Conservation (phyloP, 2,329 filamentous ascomycete species). For the Fusarium newnesense region DNA sequence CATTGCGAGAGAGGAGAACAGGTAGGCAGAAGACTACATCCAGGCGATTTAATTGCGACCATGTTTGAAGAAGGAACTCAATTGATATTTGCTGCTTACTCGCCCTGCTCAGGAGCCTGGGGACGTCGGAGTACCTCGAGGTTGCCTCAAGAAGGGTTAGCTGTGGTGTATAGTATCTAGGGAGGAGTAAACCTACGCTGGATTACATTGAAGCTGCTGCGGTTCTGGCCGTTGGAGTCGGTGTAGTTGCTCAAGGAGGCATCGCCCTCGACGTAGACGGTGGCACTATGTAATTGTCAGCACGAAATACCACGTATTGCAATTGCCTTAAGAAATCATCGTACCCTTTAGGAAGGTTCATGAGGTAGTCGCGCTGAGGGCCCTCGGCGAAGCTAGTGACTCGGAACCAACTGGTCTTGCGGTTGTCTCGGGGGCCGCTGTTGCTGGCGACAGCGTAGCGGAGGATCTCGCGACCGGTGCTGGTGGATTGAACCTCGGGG, state of each 20-base stretch:
- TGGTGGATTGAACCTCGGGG: slow-evolving; percentile 79
- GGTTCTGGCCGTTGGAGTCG: slow-evolving; percentile 75
- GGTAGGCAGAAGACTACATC: slow-evolving; percentile 1
- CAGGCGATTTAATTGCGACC: neutral
- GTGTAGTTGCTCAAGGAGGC: slow-evolving; percentile 74
- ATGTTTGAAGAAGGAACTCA: neutral
- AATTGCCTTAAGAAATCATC: slow-evolving; percentile 49
- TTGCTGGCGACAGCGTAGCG: slow-evolving; percentile 80
- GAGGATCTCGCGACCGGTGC: slow-evolving; percentile 78
- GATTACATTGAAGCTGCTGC: slow-evolving; percentile 72
- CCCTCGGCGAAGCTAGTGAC: slow-evolving; percentile 80
- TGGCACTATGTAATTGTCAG: slow-evolving; percentile 64
- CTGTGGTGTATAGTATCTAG: neutral
- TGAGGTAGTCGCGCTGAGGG: slow-evolving; percentile 75
- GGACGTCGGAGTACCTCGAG: slow-evolving; percentile 60
- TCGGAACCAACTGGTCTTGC: slow-evolving; percentile 86
- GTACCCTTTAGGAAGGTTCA: slow-evolving; percentile 85
- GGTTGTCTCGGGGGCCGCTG: slow-evolving; percentile 73
- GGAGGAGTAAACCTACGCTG: slow-evolving; percentile 74
- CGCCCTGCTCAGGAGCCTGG: slow-evolving; percentile 39
- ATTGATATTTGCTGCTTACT: slow-evolving; percentile 23
- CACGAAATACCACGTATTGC: neutral
- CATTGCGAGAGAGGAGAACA: slow-evolving; percentile 37
- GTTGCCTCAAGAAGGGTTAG: slow-evolving; percentile 49
- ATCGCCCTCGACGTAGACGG: slow-evolving; percentile 87